Evolutionary conservation across 768 basidiomycete genomes (phyloP).

Genomic region (Rhodocollybia butyracea): DNA sequence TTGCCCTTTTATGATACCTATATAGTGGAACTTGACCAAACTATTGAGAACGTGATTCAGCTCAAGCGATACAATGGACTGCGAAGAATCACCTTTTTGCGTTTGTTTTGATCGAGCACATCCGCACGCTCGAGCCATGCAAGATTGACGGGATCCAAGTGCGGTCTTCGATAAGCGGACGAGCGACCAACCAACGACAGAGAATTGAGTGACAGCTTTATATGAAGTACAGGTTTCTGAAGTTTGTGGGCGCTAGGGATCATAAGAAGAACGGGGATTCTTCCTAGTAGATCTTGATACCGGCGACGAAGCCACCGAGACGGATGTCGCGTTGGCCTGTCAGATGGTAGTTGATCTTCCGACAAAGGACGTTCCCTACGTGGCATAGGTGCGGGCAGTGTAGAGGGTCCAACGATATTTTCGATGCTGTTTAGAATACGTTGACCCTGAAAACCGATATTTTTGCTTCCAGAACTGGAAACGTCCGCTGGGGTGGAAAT

Average conservation of each 20-base stretch:
- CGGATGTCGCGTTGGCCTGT: constrained; percentile 8
- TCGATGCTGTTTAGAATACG: constrained; percentile 45
- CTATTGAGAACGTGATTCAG: not conserved
- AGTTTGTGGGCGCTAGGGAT: constrained; percentile 6
- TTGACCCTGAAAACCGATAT: constrained; percentile 39
- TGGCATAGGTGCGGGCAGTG: constrained; percentile 25
- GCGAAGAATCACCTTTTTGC: too few species aligned
- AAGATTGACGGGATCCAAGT: constrained; percentile 26
- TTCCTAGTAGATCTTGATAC: constrained; percentile 57
- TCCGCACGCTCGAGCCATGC: constrained; percentile 30
- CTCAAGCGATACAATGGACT: too few species aligned
- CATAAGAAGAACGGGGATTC: constrained; percentile 54
- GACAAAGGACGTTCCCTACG: constrained; percentile 26
- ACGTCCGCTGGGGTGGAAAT: not conserved
- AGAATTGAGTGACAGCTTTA: constrained; percentile 29
- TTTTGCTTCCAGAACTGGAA: constrained; percentile 25
- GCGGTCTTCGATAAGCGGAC: constrained; percentile 20
- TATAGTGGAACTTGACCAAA: too few species aligned
- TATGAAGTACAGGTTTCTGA: constrained; percentile 16
- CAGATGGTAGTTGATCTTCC: not conserved
- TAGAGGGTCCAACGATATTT: constrained; percentile 35
- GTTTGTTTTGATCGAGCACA: not conserved
- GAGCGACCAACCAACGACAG: not conserved
- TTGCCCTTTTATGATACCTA: not conserved
- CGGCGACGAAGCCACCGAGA: constrained; percentile 51